A percentile compares a stretch with the other conserved stretches of the same genome.
These are phyloP conservation scores for Lachancea quebecensis DNA, from an alignment of 805 yeast species.

Conservation along the genomic window DNA sequence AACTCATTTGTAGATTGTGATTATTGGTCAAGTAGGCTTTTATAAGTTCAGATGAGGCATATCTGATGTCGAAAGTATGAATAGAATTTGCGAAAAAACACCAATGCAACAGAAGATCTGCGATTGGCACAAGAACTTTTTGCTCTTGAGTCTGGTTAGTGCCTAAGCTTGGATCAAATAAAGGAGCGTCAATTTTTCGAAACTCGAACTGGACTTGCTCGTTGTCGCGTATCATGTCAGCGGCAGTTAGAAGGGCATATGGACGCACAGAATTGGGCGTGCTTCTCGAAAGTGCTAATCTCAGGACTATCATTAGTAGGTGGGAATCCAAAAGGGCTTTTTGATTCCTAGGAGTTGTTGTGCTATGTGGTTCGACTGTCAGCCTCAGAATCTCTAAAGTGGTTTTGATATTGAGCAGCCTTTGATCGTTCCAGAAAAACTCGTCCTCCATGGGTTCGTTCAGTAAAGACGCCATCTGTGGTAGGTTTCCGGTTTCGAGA, in stretches of 20 bases:
- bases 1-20: conserved; percentile 49
- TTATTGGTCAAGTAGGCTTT: conserved; percentile 65
- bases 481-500: conserved; percentile 74
- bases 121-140: conserved; percentile 52
- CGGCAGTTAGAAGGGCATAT: conserved; percentile 63
- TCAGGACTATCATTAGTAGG: conserved; percentile 56
- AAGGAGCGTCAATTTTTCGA: conserved; percentile 84
- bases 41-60: conserved; percentile 60
- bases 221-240: conserved; percentile 68
- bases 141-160: conserved; percentile 10
- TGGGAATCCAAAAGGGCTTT: conserved; percentile 50
- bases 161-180: conserved; percentile 67
- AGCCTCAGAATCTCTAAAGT: conserved; percentile 66
- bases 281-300: conserved; percentile 59
- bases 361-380: conserved; percentile 68
- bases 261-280: conserved; percentile 64
- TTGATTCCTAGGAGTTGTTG: conserved; percentile 57
- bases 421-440: conserved; percentile 72
- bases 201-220: conserved; percentile 61
- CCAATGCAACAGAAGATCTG: conserved; percentile 77
- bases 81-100: conserved; percentile 70
- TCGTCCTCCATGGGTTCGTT: conserved; percentile 49
- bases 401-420: conserved; percentile 56
- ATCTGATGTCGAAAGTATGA: conserved; percentile 75
- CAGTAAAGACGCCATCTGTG: conserved; percentile 54